Percentiles rank a stretch among this genome's conserved stretches.
Conservation (phyloP, 768 basidiomycete genomes). For the Phlegmacium glaucopus region DNA sequence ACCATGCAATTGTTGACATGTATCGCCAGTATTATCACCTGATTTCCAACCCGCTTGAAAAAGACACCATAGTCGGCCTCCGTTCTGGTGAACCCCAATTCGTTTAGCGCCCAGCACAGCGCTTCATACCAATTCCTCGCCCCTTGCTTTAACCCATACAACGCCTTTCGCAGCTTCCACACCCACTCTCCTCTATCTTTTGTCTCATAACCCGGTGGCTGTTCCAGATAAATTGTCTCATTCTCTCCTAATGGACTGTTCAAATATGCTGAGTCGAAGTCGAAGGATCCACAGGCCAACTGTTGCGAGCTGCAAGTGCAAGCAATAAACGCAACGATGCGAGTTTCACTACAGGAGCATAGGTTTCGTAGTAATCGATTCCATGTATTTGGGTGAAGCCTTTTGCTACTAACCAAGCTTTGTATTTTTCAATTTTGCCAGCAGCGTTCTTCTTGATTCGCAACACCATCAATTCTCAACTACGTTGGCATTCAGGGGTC, state of each 20-base stretch:
- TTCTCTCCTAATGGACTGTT: constrained; percentile 9
- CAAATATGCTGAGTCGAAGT: constrained; percentile 11
- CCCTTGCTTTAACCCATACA: constrained; percentile 8
- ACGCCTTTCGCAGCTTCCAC: neutral
- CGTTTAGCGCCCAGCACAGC: neutral
- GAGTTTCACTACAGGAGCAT: neutral
- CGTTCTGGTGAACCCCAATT: constrained; percentile 2
- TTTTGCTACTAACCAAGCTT: constrained; percentile 38
- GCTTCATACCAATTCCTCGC: constrained; percentile 1
- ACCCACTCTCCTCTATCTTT: neutral
- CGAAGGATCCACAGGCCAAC: constrained; percentile 9
- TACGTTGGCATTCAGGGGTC: constrained; percentile 13
- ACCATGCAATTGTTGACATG: constrained; percentile 5
- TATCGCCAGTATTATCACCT: neutral
- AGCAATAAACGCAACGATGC: constrained; percentile 7
- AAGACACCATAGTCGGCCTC: neutral
- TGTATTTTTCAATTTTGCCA: constrained; percentile 31
- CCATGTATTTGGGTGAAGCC: constrained; percentile 37
- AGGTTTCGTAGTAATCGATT: constrained; percentile 26
- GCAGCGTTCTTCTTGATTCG: constrained; percentile 32
- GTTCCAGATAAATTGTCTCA: constrained; percentile 7
- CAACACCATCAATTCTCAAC: constrained; percentile 38
- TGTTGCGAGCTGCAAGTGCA: constrained; percentile 23
- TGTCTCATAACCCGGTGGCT: constrained; percentile 1
- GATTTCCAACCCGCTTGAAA: neutral